Evolutionary conservation across 2,329 filamentous ascomycete genomes (phyloP).

Genomic region (Dothistroma septosporum): DNA sequence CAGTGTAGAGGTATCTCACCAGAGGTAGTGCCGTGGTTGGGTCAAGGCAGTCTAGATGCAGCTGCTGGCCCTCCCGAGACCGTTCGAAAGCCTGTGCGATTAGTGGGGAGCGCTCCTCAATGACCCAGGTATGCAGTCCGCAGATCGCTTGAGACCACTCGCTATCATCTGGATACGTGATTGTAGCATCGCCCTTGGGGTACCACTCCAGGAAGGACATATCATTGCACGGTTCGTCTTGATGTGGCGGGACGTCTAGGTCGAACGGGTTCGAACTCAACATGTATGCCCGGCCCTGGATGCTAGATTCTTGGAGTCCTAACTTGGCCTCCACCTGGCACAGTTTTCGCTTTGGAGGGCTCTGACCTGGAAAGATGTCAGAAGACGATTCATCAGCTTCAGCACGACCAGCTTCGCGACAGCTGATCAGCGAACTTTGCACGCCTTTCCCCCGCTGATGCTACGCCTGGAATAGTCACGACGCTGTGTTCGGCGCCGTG

Average conservation of each 20-base stretch:
- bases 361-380: not conserved
- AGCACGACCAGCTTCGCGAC: not conserved
- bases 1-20: constrained; percentile 42
- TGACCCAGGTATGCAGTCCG: constrained; percentile 32
- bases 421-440: not conserved
- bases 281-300: not conserved
- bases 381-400: not conserved
- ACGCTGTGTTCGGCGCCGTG: not conserved
- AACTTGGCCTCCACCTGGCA: not conserved
- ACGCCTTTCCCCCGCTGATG: not conserved
- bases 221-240: constrained; percentile 1
- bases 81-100: constrained; percentile 41
- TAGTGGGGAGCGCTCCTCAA: constrained; percentile 38
- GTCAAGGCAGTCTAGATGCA: constrained; percentile 39
- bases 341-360: not conserved
- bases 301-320: not conserved
- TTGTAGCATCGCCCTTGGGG: constrained; percentile 27
- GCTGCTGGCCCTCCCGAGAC: constrained; percentile 30
- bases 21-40: constrained; percentile 35
- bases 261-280: constrained; percentile 6
- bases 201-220: constrained; percentile 22
- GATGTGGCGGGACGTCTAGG: not conserved
- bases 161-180: constrained; percentile 33
- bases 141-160: constrained; percentile 34
- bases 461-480: not conserved